Conservation (phyloP, 1,284 basidiomycete species). For the Agroathelia rolfsii region DNA sequence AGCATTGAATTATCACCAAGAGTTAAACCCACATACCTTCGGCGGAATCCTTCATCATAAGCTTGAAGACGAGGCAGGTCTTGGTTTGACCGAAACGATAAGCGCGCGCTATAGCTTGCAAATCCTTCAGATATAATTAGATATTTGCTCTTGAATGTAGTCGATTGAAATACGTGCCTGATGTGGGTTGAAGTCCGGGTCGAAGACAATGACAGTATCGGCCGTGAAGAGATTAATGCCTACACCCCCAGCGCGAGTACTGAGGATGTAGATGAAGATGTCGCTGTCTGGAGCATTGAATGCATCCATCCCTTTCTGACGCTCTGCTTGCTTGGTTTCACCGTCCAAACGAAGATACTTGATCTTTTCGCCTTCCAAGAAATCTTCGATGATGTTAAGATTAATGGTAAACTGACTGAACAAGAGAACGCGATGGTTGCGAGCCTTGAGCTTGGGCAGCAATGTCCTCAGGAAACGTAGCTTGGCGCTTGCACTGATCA, state of each 20-base stretch:
- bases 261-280: constrained; percentile 83
- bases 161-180: constrained; percentile 40
- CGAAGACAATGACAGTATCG: constrained; percentile 87
- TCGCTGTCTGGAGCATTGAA: constrained; percentile 86
- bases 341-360: constrained; percentile 90
- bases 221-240: constrained; percentile 89
- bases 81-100: constrained; percentile 80
- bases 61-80: constrained; percentile 81
- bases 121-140: constrained; percentile 34
- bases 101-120: constrained; percentile 83
- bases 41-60: constrained; percentile 84
- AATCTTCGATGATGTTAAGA: constrained; percentile 88
- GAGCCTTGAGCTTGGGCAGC: constrained; percentile 80
- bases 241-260: constrained; percentile 86
- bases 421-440: constrained; percentile 89
- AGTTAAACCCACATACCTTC: constrained; percentile 51
- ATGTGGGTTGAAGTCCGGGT: constrained; percentile 94
- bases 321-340: constrained; percentile 74
- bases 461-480: constrained; percentile 75
- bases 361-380: constrained; percentile 80
- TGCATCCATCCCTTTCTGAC: constrained; percentile 91
- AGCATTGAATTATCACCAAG: constrained; percentile 7
- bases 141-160: constrained; percentile 3
- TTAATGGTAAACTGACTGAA: constrained; percentile 97
- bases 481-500: constrained; percentile 84